These are phyloP conservation scores for Yarrowia galli DNA, from an alignment of 1,139 yeast genomes.

Conservation along the genomic window DNA sequence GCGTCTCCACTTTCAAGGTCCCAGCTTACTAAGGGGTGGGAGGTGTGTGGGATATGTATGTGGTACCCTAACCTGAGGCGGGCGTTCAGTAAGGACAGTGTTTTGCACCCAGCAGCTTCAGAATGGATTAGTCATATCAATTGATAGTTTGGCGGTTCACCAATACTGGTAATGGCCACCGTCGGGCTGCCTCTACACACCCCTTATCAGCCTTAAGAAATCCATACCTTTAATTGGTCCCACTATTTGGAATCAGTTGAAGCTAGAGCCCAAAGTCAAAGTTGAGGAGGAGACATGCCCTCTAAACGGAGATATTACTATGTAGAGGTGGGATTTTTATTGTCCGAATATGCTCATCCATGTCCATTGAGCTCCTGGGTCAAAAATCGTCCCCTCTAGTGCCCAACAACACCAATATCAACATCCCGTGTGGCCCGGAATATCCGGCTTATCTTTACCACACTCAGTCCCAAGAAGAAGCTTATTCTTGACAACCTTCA, in stretches of 20 bases:
- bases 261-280: not conserved
- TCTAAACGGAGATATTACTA: no score
- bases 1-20: not conserved
- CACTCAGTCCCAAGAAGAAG: not conserved
- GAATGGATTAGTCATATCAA: not conserved
- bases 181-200: not conserved
- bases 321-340: no score
- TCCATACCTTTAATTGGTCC: conserved; percentile 4
- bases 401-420: not conserved
- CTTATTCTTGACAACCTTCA: conserved; percentile 11
- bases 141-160: not conserved
- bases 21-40: conserved; percentile 23
- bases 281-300: not conserved
- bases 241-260: conserved; percentile 12
- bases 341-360: no score
- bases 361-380: no score
- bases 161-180: not conserved
- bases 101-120: no score
- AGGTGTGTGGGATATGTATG: not conserved
- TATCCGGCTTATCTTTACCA: conserved; percentile 6
- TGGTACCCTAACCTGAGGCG: not conserved
- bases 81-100: no score
- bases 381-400: no score
- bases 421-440: not conserved
- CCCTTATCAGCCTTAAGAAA: conserved; percentile 1